Conservation (phyloP, 2,329 filamentous ascomycete species). For the Fusarium lateritium region DNA sequence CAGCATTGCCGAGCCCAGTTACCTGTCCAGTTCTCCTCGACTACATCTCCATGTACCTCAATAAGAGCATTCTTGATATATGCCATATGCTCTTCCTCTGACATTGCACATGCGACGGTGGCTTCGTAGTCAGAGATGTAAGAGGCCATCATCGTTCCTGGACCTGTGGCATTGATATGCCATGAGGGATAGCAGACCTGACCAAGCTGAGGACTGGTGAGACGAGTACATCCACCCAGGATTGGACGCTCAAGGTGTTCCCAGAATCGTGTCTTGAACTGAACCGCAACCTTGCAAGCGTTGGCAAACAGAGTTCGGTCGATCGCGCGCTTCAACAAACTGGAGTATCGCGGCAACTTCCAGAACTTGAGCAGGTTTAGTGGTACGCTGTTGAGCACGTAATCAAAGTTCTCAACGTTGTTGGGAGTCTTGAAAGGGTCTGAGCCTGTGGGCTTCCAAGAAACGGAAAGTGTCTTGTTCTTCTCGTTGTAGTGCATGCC, state of each 20-base stretch:
- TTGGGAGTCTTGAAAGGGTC: slow-evolving; percentile 39
- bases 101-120: slow-evolving; percentile 34
- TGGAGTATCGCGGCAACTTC: slow-evolving; percentile 55
- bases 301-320: slow-evolving; percentile 44
- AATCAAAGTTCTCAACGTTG: slow-evolving; percentile 54
- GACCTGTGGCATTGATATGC: slow-evolving; percentile 39
- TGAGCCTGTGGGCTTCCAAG: slow-evolving; percentile 38
- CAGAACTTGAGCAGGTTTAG: slow-evolving; percentile 57
- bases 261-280: slow-evolving; percentile 75
- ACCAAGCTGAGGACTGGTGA: slow-evolving; percentile 31
- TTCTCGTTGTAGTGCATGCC: slow-evolving; percentile 1
- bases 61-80: slow-evolving; percentile 35
- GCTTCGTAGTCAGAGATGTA: slow-evolving; percentile 43
- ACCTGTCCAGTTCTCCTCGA: slow-evolving; percentile 70
- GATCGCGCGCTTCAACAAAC: slow-evolving; percentile 47
- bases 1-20: slow-evolving; percentile 72
- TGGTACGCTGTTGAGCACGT: slow-evolving; percentile 56
- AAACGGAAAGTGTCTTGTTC: slow-evolving; percentile 24
- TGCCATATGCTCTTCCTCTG: slow-evolving; percentile 42
- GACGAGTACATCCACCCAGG: slow-evolving; percentile 71
- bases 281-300: slow-evolving; percentile 53
- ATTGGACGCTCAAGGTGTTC: slow-evolving; percentile 69
- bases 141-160: slow-evolving; percentile 35
- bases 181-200: slow-evolving; percentile 41
- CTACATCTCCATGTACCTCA: slow-evolving; percentile 55